phyloP scores from a whole-genome alignment of 306 rosid species.

The Begonia loranthoides region DNA sequence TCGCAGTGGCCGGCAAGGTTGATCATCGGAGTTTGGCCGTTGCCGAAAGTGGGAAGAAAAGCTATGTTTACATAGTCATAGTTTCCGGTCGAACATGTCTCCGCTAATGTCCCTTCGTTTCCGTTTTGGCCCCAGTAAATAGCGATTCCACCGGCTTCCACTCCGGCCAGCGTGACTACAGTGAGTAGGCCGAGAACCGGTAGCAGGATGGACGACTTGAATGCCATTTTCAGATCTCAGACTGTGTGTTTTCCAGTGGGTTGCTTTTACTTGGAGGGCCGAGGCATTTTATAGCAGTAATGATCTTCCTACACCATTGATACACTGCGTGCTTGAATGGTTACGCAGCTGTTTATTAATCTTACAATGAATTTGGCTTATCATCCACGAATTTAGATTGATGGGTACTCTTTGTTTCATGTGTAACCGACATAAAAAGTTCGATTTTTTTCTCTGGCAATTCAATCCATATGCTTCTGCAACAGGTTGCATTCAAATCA shows the following conservation, averaged over 20 bases:
- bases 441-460: no score
- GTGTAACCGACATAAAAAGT: no score
- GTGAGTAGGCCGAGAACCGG: slow-evolving; percentile 8
- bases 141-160: slow-evolving; percentile 17
- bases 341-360: neutral
- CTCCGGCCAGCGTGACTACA: neutral
- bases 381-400: neutral
- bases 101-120: slow-evolving; percentile 28
- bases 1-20: slow-evolving; percentile 41
- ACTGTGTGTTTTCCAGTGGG: no score
- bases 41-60: slow-evolving; percentile 35
- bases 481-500: no score
- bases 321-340: neutral
- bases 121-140: slow-evolving; percentile 49
- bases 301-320: neutral
- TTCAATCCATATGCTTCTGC: no score
- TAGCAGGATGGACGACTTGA: slow-evolving; percentile 3
- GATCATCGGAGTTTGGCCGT: slow-evolving; percentile 28
- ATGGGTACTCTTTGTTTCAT: no score
- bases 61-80: slow-evolving; percentile 28
- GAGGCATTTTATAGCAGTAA: neutral
- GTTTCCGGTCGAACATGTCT: slow-evolving; percentile 42
- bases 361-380: neutral
- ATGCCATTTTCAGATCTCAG: slow-evolving; percentile 13
- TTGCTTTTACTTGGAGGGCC: neutral